Percentiles rank a stretch among this genome's conserved stretches.
phyloP scores from a whole-genome alignment of 1,284 basidiomycete genomes.

The Tilletia walkeri region DNA sequence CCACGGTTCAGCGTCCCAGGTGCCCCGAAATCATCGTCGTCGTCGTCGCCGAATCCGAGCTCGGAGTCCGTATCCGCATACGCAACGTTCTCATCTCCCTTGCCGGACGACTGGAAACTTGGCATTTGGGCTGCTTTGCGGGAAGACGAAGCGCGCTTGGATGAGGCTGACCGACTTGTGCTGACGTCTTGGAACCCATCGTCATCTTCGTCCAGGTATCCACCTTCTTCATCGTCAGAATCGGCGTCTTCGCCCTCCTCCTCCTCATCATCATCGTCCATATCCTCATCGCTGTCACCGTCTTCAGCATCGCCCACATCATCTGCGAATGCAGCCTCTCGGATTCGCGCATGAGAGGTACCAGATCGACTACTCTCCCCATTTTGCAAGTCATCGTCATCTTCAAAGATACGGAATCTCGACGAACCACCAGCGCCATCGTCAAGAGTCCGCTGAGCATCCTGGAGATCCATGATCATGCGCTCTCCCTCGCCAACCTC shows the following conservation, averaged over 20 bases:
- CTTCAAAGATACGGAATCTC: constrained; percentile 71
- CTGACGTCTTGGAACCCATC: constrained; percentile 26
- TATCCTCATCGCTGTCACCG: constrained; percentile 41
- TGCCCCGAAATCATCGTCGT: constrained; percentile 42
- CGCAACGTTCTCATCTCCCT: constrained; percentile 38
- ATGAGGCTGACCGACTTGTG: neutral
- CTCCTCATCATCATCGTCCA: constrained; percentile 44
- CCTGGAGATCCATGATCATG: constrained; percentile 97
- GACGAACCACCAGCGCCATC: constrained; percentile 77
- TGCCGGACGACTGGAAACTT: constrained; percentile 1
- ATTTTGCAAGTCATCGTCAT: constrained; percentile 63
- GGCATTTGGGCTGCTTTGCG: constrained; percentile 28
- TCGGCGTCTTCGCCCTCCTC: constrained; percentile 40
- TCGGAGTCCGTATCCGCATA: constrained; percentile 56
- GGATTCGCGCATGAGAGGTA: constrained; percentile 48
- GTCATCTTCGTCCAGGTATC: constrained; percentile 5
- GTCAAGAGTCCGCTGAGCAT: constrained; percentile 76
- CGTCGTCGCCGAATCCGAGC: constrained; percentile 39
- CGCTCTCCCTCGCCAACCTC: constrained; percentile 78
- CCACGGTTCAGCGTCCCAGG: constrained; percentile 40
- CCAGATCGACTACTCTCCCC: constrained; percentile 30
- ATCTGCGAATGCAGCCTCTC: constrained; percentile 42
- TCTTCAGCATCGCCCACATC: constrained; percentile 53
- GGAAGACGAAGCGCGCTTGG: constrained; percentile 21
- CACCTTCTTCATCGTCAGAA: constrained; percentile 36